Evolutionary conservation across 2,329 filamentous ascomycete genomes (phyloP).

Genomic region (Aspergillus ustus): DNA sequence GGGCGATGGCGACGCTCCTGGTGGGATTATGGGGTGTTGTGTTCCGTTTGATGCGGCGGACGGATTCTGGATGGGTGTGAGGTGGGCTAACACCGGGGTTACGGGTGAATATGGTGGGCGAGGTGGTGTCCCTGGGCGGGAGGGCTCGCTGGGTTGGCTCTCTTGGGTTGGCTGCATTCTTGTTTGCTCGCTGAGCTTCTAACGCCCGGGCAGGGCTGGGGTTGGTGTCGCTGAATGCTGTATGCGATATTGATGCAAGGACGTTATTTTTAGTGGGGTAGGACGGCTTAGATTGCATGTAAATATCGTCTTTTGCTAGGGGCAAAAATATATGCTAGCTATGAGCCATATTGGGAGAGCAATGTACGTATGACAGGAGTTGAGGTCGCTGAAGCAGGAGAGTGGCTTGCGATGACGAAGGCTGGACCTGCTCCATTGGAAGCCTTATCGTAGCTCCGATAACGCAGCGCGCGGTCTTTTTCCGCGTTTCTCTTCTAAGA

Average conservation of each 20-base stretch:
- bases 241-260: conserved; percentile 5
- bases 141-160: conserved; percentile 19
- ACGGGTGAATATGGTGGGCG: conserved; percentile 54
- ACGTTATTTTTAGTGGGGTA: neutral
- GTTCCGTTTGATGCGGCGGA: conserved; percentile 23
- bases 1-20: conserved; percentile 35
- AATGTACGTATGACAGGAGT: neutral
- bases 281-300: neutral
- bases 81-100: conserved; percentile 48
- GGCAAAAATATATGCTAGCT: neutral
- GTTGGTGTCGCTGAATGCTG: neutral
- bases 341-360: neutral
- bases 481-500: neutral
- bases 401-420: neutral
- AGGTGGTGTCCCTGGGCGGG: conserved; percentile 45
- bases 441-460: neutral
- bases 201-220: neutral
- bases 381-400: neutral
- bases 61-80: conserved; percentile 31
- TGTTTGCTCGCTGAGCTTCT: neutral
- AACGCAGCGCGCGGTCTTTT: neutral
- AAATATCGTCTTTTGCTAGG: neutral
- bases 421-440: neutral
- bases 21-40: conserved; percentile 38
- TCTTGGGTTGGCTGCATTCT: conserved; percentile 32